Percentiles rank a stretch among this genome's conserved stretches.
These are phyloP conservation scores for Penicillium thymicola DNA, from an alignment of 2,329 filamentous ascomycete genomes.

Conservation along the genomic window DNA sequence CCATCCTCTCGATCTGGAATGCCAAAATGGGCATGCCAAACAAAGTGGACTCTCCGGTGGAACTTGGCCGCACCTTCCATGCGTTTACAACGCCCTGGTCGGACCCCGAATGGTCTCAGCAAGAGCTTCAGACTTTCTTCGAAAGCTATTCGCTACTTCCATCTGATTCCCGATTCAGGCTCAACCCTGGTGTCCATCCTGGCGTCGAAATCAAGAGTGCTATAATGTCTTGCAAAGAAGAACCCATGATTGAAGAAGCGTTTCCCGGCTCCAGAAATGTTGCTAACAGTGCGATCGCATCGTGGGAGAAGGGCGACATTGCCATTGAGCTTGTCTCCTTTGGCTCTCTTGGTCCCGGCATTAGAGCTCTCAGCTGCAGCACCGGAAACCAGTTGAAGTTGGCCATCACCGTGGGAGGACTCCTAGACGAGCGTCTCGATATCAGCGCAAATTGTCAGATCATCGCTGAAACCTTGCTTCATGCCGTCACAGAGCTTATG, in stretches of 20 bases:
- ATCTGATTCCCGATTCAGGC: slow-evolving; percentile 41
- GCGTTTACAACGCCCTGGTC: slow-evolving; percentile 44
- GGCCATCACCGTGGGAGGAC: slow-evolving; percentile 32
- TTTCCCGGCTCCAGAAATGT: slow-evolving; percentile 43
- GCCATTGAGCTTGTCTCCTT: slow-evolving; percentile 35
- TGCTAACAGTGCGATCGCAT: slow-evolving; percentile 32
- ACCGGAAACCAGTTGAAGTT: slow-evolving; percentile 27
- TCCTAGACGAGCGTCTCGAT: slow-evolving; percentile 31
- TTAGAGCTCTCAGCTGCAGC: slow-evolving; percentile 36
- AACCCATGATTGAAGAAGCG: slow-evolving; percentile 39
- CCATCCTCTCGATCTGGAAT: slow-evolving; percentile 47
- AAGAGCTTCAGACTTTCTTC: slow-evolving; percentile 49
- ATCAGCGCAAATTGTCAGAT: slow-evolving; percentile 37
- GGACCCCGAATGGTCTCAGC: slow-evolving; percentile 50
- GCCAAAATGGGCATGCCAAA: slow-evolving; percentile 50
- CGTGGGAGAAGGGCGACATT: slow-evolving; percentile 34
- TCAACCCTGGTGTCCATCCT: slow-evolving; percentile 42
- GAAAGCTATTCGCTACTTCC: slow-evolving; percentile 43
- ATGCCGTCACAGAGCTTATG: slow-evolving; percentile 36
- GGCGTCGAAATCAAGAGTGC: slow-evolving; percentile 46
- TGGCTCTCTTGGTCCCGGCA: slow-evolving; percentile 33
- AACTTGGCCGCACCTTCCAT: slow-evolving; percentile 39
- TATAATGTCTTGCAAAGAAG: slow-evolving; percentile 39
- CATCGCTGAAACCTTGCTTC: slow-evolving; percentile 39
- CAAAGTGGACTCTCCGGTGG: slow-evolving; percentile 35